Base-by-base conservation (phyloP, 208 protist species). In the Leishmania arabica region DNA sequence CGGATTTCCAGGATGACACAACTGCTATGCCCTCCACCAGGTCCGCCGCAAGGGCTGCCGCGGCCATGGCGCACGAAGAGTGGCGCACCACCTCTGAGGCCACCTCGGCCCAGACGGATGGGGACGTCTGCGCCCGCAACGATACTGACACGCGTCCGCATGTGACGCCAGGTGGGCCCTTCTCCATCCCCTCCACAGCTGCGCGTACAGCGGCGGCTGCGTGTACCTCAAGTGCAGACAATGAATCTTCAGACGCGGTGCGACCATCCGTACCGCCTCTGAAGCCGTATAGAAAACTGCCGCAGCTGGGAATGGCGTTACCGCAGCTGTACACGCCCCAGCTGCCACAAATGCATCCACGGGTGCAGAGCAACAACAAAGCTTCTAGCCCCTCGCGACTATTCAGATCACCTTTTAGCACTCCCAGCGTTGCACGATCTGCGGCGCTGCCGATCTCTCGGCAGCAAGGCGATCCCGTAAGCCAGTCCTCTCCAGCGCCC, bases 1-100 rank as follows among this genome's bases (percentile, higher is more conserved):
- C 95, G 3, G 76, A 79, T 19, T 56, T 84, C 21, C 71, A 90
- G 19, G 58, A 92, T n/a, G 70, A 76, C 19, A 68, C 81, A 31
- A 60, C 77, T 51, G 66, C 80, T 42, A 9, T 66, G 6, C 34
- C 53, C 1, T 58, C 84, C 21, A 42, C 34, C 40, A 17, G 51
- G 49, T 80, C 79, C 1, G 84, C 79, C 2, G 84, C 65, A 34
- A 56, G 65, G 58, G 84, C 84, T 7, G 84, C 84, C 7, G 83
- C 72, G 6, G 75, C 84, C 9, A 80, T 76, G 4, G 84, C 84
- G 68, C 73, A 77, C 19, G 56, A 66, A 27, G 75, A 75, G 31
- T n/a, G 71, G 13, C 75, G 21, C 1, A 56, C 31, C 5, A 21
- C 47, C 53, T 80, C 80, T n/a, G 51, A 70, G 11, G 62, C 66